Conservation (phyloP, 805 yeast species). For the Sugiyamaella smithiae region DNA sequence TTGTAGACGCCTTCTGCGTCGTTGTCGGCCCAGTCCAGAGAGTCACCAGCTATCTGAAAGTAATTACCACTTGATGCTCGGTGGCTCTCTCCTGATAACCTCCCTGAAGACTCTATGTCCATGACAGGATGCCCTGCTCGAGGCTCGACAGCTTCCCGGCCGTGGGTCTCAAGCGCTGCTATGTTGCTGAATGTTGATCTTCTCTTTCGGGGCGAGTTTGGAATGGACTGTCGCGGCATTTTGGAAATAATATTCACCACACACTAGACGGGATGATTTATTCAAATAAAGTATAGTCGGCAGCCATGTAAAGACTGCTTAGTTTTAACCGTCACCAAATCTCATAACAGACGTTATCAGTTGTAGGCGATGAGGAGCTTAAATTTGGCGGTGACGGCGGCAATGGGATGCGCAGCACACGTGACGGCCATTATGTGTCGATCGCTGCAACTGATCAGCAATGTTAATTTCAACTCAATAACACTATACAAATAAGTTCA, state of each 20-base stretch:
- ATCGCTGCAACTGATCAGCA: too few species aligned
- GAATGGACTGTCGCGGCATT: neutral
- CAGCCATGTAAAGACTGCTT: neutral
- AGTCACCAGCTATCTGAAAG: conserved; percentile 21
- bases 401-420: too few species aligned
- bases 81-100: neutral
- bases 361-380: too few species aligned
- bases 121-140: neutral
- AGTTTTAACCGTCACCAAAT: conserved; percentile 2
- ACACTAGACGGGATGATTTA: too few species aligned
- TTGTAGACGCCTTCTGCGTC: conserved; percentile 9
- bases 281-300: neutral
- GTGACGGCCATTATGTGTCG: too few species aligned
- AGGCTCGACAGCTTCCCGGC: conserved; percentile 6
- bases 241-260: neutral
- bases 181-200: conserved; percentile 23
- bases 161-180: conserved; percentile 20
- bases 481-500: too few species aligned
- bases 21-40: conserved; percentile 9
- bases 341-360: neutral
- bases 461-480: too few species aligned
- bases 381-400: too few species aligned
- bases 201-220: conserved; percentile 10
- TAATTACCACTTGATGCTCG: conserved; percentile 6
- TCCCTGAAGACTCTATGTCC: neutral